Percentiles rank a stretch among this genome's conserved stretches.
Evolutionary conservation across 306 rosid species (phyloP).

Genomic region (Vigna reflexopilosa): DNA sequence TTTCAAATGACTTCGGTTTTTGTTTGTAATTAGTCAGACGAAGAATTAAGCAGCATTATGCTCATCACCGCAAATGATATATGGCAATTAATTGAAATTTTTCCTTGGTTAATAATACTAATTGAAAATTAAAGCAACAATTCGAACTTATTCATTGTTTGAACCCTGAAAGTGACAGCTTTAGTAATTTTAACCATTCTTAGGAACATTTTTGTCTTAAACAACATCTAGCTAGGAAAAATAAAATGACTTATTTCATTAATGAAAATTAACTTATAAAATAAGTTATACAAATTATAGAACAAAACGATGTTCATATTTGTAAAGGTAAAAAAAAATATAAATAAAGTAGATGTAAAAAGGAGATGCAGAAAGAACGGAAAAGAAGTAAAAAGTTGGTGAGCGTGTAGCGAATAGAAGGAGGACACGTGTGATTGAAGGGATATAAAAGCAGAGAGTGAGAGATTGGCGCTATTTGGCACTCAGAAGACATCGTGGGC

Average conservation of each 20-base stretch:
- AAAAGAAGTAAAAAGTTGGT: background rate
- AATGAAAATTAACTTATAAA: too few species aligned
- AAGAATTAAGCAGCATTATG: background rate
- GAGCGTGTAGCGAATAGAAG: constrained; percentile 4
- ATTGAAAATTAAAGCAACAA: background rate
- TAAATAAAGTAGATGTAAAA: background rate
- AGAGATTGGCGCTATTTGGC: constrained; percentile 37
- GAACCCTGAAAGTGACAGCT: background rate
- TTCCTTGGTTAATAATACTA: background rate
- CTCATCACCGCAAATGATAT: background rate
- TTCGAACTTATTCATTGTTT: background rate
- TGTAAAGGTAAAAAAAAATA: background rate
- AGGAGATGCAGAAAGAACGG: background rate
- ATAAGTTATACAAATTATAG: too few species aligned
- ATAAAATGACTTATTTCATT: background rate
- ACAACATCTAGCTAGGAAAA: too few species aligned
- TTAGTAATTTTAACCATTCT: background rate
- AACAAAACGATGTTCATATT: background rate
- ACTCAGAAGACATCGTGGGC: background rate
- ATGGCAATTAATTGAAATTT: background rate
- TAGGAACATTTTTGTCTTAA: too few species aligned
- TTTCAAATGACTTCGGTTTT: too few species aligned
- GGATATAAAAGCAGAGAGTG: background rate
- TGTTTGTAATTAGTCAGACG: too few species aligned
- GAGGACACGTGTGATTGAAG: constrained; percentile 16